Evolutionary conservation across 1,139 yeast species (phyloP).

Genomic region (Pichia sp.): DNA sequence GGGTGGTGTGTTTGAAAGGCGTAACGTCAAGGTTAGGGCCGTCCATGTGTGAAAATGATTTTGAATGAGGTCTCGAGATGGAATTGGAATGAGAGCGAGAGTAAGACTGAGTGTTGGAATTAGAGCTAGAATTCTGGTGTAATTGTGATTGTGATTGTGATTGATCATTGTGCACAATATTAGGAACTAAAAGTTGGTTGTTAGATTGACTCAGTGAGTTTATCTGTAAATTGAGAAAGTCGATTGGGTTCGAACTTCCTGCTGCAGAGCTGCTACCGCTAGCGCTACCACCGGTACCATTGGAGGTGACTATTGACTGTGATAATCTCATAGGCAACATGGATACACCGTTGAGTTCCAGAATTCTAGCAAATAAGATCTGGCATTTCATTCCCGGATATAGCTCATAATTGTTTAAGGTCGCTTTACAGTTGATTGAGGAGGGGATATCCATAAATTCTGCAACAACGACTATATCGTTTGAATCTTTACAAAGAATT

Average conservation of each 20-base stretch:
- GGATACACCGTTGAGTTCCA: conserved; percentile 31
- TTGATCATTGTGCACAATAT: conserved; percentile 3
- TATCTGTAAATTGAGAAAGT: conserved; percentile 5
- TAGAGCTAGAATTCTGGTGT: conserved; percentile 3
- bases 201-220: conserved; percentile 4
- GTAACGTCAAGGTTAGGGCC: neutral
- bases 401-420: conserved; percentile 73
- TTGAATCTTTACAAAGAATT: conserved; percentile 30
- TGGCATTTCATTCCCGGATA: conserved; percentile 63
- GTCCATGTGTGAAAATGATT: no score
- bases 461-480: conserved; percentile 48
- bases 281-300: no score
- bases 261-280: no score
- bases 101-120: neutral
- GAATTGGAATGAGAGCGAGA: neutral
- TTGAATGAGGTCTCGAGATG: neutral
- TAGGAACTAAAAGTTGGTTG: neutral
- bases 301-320: no score
- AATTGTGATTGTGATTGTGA: conserved; percentile 6
- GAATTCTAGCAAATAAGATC: conserved; percentile 61
- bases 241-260: conserved; percentile 5
- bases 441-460: conserved; percentile 66
- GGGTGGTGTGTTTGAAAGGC: no score
- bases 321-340: no score
- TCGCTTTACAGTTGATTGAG: conserved; percentile 73